Evolutionary conservation across 1,284 basidiomycete species (phyloP).

Genomic region (Microbotryum saponariae): DNA sequence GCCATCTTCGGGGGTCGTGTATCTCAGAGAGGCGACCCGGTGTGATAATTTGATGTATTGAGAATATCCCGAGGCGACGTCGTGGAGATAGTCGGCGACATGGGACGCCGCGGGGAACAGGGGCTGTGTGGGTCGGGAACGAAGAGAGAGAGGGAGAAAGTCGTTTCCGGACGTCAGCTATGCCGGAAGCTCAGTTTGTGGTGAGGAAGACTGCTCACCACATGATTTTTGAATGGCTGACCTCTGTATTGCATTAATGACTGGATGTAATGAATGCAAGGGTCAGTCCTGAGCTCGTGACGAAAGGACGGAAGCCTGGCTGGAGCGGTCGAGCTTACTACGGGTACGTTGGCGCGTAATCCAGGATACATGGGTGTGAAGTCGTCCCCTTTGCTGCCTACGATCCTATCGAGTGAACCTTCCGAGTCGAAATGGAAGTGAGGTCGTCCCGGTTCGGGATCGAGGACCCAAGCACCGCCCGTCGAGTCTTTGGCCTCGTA

Average conservation of each 20-base stretch:
- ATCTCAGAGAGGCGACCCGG: slow-evolving; percentile 38
- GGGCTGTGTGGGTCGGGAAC: neutral
- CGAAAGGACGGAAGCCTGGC: neutral
- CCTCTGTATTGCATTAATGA: slow-evolving; percentile 41
- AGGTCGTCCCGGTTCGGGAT: slow-evolving; percentile 8
- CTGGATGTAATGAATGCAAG: slow-evolving; percentile 33
- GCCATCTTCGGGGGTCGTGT: slow-evolving; percentile 13
- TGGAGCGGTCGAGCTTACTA: slow-evolving; percentile 14
- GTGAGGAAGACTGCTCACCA: slow-evolving; percentile 2
- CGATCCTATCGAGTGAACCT: slow-evolving; percentile 17
- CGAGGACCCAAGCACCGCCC: slow-evolving; percentile 41
- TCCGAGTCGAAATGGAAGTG: neutral
- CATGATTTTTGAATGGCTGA: slow-evolving; percentile 29
- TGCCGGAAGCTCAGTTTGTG: neutral
- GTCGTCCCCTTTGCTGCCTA: slow-evolving; percentile 9
- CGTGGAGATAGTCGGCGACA: slow-evolving; percentile 42
- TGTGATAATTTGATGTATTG: slow-evolving; percentile 41
- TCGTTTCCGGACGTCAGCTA: neutral
- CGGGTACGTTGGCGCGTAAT: slow-evolving; percentile 43
- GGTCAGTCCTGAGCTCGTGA: slow-evolving; percentile 9
- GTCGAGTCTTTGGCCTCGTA: slow-evolving; percentile 33
- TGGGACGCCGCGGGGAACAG: slow-evolving; percentile 27
- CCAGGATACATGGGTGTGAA: slow-evolving; percentile 40
- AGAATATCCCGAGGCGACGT: slow-evolving; percentile 37
- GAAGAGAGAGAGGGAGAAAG: neutral